A percentile compares a stretch with the other conserved stretches of the same genome.
Evolutionary conservation across 345 rosid species (phyloP).

Genomic region (Salix purpurea): DNA sequence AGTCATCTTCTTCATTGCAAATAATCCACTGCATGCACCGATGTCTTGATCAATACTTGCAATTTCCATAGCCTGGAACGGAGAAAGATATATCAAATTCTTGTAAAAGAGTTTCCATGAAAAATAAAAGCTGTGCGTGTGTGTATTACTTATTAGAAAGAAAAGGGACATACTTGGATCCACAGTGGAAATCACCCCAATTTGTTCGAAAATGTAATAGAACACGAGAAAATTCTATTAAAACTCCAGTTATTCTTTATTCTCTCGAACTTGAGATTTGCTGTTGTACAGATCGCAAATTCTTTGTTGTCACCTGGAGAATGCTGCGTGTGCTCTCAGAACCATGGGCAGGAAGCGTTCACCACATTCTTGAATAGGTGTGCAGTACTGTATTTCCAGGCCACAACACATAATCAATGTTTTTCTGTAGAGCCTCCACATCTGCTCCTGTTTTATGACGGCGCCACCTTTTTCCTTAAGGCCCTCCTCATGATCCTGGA

Average conservation of each 20-base stretch:
- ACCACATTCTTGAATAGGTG: slow-evolving; percentile 46
- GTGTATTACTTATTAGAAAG: neutral
- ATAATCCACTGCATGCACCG: neutral
- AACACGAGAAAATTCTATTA: neutral
- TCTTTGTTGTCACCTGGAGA: slow-evolving; percentile 10
- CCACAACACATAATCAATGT: slow-evolving; percentile 70
- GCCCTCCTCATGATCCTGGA: slow-evolving; percentile 3
- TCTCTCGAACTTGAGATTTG: too few relatives aligned
- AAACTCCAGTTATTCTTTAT: too few relatives aligned
- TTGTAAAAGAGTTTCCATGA: neutral
- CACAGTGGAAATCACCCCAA: slow-evolving; percentile 37
- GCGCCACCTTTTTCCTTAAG: slow-evolving; percentile 39
- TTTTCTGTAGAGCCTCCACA: slow-evolving; percentile 49
- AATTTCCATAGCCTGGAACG: slow-evolving; percentile 51
- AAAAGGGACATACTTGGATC: slow-evolving; percentile 51
- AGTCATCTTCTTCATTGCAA: neutral
- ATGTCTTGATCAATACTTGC: slow-evolving; percentile 32
- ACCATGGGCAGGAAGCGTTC: slow-evolving; percentile 61
- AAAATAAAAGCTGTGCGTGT: too few relatives aligned
- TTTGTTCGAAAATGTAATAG: slow-evolving; percentile 56
- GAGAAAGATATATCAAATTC: neutral
- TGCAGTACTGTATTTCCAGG: slow-evolving; percentile 39
- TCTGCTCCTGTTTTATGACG: slow-evolving; percentile 48
- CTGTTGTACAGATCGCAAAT: too few relatives aligned
- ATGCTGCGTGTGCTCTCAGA: slow-evolving; percentile 53